Conservation (phyloP, 2,329 filamentous ascomycete genomes). For the Penicillium olsonii region DNA sequence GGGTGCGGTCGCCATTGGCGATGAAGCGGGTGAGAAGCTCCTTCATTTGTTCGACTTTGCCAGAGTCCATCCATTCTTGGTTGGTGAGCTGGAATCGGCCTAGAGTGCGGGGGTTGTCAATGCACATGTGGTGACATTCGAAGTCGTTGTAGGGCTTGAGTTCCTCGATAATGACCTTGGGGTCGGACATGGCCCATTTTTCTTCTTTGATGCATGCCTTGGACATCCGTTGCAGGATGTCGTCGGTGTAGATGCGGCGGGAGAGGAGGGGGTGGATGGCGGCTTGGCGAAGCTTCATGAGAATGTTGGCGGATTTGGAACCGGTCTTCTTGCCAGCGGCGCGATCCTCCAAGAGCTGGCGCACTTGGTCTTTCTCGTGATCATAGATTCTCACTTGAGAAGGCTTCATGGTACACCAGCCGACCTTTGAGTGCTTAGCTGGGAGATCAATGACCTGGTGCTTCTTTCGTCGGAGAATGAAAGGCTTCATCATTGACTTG, state of each 20-base stretch:
- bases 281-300: slow-evolving; percentile 90
- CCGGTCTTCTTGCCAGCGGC: slow-evolving; percentile 57
- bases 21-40: slow-evolving; percentile 73
- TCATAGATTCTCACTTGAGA: slow-evolving; percentile 74
- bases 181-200: slow-evolving; percentile 52
- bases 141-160: slow-evolving; percentile 60
- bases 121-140: slow-evolving; percentile 61
- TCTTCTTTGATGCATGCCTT: slow-evolving; percentile 73
- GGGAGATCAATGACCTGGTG: slow-evolving; percentile 88
- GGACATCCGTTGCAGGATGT: slow-evolving; percentile 74
- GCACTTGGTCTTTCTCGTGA: slow-evolving; percentile 63
- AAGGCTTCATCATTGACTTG: slow-evolving; percentile 89
- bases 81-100: slow-evolving; percentile 60
- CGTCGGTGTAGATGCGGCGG: slow-evolving; percentile 75
- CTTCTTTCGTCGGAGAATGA: slow-evolving; percentile 92
- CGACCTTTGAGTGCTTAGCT: slow-evolving; percentile 72
- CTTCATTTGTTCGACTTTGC: slow-evolving; percentile 81
- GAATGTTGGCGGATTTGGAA: slow-evolving; percentile 62
- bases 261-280: slow-evolving; percentile 90
- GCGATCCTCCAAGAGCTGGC: slow-evolving; percentile 61
- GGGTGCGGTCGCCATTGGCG: slow-evolving; percentile 77
- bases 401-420: slow-evolving; percentile 76
- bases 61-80: slow-evolving; percentile 69
- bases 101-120: slow-evolving; percentile 54
- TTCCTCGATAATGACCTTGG: slow-evolving; percentile 56